Base-by-base conservation (phyloP, 495 filamentous ascomycete species). In the Cercophora scortea region DNA sequence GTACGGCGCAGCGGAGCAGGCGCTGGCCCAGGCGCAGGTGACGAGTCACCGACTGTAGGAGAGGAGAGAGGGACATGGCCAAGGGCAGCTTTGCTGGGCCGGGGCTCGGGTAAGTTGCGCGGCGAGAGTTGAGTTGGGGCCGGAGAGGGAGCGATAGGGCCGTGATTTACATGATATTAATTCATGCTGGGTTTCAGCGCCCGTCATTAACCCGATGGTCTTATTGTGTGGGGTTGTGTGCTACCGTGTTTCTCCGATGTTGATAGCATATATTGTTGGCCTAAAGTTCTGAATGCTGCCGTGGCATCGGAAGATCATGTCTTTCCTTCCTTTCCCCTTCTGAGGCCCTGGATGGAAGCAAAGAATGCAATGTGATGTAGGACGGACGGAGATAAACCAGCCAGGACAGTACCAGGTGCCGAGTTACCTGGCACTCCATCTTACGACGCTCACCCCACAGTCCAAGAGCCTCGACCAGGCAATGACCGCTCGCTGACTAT, bases 1-100 rank as follows among this genome's bases (percentile, higher is more conserved):
- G 36, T 63, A 56, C 47, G 12, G 16, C 3, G 58, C 55, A 3
- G 64, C 58, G 6, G 42, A 56, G 17, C 16, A 52, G 43, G 48
- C 32, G 15, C 49, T 68, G 51, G 46, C 45, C 25, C 25, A 25
- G 25, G 25, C 16, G 19, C 51, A 19, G 47, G 2, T 41, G 7
- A 6, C 4, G 9, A 6, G 8, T 8, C 3, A 25, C 38, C 11
- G 32, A 19, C 35, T 16, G 35, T 34, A 25, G 12, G 49, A 32
- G 42, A 49, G 13, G 4, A 32, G 16, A 35, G 25, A 25, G 46
- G 17, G 15, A n/a, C 12, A 10, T 32, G 17, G 12, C 9, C 10
- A 50, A 8, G 5, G 13, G 16, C 13, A 8, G 48, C 36, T 6
- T n/a, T n/a, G n/a, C n/a, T n/a, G n/a, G n/a, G 33, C 8, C 32